Percentiles rank a stretch among this genome's conserved stretches.
Evolutionary conservation across 352 stramenopile species (phyloP).

Genomic region (Phytophthora crassamura): DNA sequence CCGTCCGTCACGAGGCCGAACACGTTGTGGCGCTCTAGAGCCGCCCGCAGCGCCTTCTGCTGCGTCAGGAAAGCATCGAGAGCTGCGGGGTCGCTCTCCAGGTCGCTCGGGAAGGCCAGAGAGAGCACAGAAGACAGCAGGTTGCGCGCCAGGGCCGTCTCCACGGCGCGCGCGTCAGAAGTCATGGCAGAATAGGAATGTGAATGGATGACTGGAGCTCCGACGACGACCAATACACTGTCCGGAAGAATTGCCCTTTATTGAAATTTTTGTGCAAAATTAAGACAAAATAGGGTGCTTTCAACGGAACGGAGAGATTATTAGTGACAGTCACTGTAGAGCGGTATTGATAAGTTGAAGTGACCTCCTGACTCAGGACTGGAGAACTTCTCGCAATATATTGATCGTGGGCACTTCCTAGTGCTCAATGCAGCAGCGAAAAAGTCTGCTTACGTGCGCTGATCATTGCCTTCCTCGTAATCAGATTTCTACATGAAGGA

Average conservation of each 20-base stretch:
- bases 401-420: too few species aligned
- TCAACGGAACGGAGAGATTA: too few species aligned
- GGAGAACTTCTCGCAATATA: too few species aligned
- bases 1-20: slow-evolving; percentile 76
- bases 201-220: slow-evolving; percentile 25
- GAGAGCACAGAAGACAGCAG: slow-evolving; percentile 81
- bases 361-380: too few species aligned
- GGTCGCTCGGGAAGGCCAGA: slow-evolving; percentile 67
- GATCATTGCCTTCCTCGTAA: slow-evolving; percentile 54
- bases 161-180: slow-evolving; percentile 15
- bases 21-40: slow-evolving; percentile 73
- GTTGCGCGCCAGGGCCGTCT: slow-evolving; percentile 71
- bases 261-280: too few species aligned
- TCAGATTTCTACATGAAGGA: slow-evolving; percentile 85
- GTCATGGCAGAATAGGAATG: slow-evolving; percentile 7
- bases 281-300: too few species aligned
- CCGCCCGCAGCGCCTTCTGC: slow-evolving; percentile 48
- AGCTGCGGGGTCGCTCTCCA: slow-evolving; percentile 47
- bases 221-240: slow-evolving; percentile 2
- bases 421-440: too few species aligned
- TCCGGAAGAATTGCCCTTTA: too few species aligned
- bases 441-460: slow-evolving; percentile 55
- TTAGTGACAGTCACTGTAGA: too few species aligned
- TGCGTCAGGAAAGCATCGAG: slow-evolving; percentile 61
- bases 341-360: too few species aligned